These are phyloP conservation scores for Aspergillus sp. DNA, from an alignment of 2,329 filamentous ascomycete genomes.

Conservation along the genomic window DNA sequence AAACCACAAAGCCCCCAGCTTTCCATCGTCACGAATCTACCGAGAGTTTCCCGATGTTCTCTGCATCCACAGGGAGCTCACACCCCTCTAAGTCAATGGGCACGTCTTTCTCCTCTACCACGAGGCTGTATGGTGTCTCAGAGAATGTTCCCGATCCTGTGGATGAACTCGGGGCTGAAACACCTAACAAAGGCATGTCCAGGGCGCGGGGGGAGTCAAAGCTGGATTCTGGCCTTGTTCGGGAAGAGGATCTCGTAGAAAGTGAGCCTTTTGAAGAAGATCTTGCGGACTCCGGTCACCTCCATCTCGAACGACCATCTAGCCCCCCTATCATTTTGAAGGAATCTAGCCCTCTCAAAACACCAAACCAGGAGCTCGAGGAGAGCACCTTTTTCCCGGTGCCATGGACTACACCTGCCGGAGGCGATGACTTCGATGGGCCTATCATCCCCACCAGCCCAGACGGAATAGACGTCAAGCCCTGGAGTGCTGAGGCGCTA, in stretches of 20 bases:
- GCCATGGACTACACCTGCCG: conserved; percentile 11
- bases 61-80: conserved; percentile 60
- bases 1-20: conserved; percentile 29
- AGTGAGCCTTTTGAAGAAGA: conserved; percentile 27
- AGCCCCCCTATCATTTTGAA: conserved; percentile 37
- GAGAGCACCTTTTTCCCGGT: neutral
- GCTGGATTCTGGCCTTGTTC: conserved; percentile 12
- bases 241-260: conserved; percentile 19
- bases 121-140: conserved; percentile 22
- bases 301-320: conserved; percentile 47
- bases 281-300: conserved; percentile 19
- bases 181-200: conserved; percentile 1
- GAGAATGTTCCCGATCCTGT: conserved; percentile 19
- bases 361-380: conserved; percentile 8
- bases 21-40: conserved; percentile 57
- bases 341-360: conserved; percentile 33
- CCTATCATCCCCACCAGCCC: conserved; percentile 33
- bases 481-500: conserved; percentile 41
- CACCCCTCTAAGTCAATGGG: conserved; percentile 53
- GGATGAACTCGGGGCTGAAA: conserved; percentile 18
- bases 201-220: conserved; percentile 10
- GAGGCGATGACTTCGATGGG: conserved; percentile 22
- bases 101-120: conserved; percentile 47
- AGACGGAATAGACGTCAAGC: conserved; percentile 31
- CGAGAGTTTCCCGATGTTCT: conserved; percentile 65